Evolutionary conservation across 192 early-diverging fungal species (phyloP), one percentile per base, ranked within the genome.

Genomic region (Coemansia sp.): DNA sequence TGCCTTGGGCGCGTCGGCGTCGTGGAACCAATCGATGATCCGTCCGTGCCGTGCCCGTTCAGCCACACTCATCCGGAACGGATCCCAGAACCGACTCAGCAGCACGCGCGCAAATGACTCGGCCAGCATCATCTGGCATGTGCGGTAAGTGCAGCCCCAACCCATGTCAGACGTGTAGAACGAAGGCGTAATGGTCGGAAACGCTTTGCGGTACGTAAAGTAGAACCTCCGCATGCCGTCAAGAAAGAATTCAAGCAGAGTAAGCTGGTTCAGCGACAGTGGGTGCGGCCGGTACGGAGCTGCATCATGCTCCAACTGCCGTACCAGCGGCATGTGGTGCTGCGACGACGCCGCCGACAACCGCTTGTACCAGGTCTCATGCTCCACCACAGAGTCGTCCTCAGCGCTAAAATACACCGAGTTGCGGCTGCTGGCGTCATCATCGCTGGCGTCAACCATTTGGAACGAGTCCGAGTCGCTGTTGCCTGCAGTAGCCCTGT

Each of bases 141-240:
- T 74, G 53, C 77, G 66, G 60, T 79, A 73, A 17, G 71, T 79
- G 54, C 77, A 79, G 3, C 77, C 77, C 77, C 77, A 79, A 23
- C 77, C 77, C 63, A 74, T 74, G 53, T 79, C 77, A 13, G 77
- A 79, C 13, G 77, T 79, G 66, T 79, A 79, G 42, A 74, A 79
- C 30, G 77, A 79, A 26, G 71, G 66, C 38, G 73, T 77, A 33
- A 77, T 77, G 9, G 73, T 77, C 29, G 73, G 66, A 19, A 77
- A 77, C 21, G 66, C 73, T 47, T 69, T 69, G 66, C 73, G 73
- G 21, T 77, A 77, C 6, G 73, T 77, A 62, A 65, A 77, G 62
- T 77, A 77, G 59, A 77, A 77, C 31, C 73, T 53, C 58, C 73
- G 73, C 73, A 69, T 69, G 39, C 73, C 66, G 53, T 77, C 73